A percentile compares a stretch with the other conserved stretches of the same genome.
phyloP scores from a whole-genome alignment of 345 rosid genomes.

The Corchorus capsularis region DNA sequence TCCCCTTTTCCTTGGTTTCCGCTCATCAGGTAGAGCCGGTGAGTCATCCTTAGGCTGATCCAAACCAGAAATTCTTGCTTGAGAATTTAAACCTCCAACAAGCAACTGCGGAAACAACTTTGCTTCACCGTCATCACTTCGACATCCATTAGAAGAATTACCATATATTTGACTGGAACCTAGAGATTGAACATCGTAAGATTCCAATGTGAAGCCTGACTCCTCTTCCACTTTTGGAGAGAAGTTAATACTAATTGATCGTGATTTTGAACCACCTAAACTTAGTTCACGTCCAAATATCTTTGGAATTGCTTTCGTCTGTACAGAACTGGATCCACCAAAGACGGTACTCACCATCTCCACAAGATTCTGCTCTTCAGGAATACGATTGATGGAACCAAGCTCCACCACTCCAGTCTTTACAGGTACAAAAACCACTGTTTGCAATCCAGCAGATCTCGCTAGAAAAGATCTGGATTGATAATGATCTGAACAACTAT shows the following conservation, averaged over 20 bases:
- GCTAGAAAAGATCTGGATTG: conserved; percentile 72
- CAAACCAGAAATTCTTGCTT: conserved; percentile 39
- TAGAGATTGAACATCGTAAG: conserved; percentile 49
- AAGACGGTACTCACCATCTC: conserved; percentile 62
- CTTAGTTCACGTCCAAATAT: conserved; percentile 87
- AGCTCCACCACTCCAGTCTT: conserved; percentile 88
- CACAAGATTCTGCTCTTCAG: conserved; percentile 58
- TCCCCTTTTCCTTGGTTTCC: conserved; percentile 93
- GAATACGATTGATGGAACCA: conserved; percentile 65
- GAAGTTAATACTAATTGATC: conserved; percentile 72
- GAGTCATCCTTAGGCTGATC: conserved; percentile 71
- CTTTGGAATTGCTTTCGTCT: conserved; percentile 65
- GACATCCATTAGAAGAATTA: conserved; percentile 53
- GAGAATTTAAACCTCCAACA: conserved; percentile 43
- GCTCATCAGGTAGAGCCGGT: conserved; percentile 58
- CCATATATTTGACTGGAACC: conserved; percentile 59
- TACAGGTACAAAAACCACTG: conserved; percentile 68
- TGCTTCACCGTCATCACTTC: conserved; percentile 42
- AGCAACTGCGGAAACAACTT: conserved; percentile 52
- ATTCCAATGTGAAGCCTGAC: conserved; percentile 56
- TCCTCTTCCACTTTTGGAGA: conserved; percentile 92
- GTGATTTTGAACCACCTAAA: conserved; percentile 67
- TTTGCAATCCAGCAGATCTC: conserved; percentile 74
- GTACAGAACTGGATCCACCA: conserved; percentile 58
- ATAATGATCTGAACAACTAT: conserved; percentile 57